Percentiles rank a stretch among this genome's conserved stretches.
Conservation (phyloP, 2,329 filamentous ascomycete species). For the Bipolaris gigantea region DNA sequence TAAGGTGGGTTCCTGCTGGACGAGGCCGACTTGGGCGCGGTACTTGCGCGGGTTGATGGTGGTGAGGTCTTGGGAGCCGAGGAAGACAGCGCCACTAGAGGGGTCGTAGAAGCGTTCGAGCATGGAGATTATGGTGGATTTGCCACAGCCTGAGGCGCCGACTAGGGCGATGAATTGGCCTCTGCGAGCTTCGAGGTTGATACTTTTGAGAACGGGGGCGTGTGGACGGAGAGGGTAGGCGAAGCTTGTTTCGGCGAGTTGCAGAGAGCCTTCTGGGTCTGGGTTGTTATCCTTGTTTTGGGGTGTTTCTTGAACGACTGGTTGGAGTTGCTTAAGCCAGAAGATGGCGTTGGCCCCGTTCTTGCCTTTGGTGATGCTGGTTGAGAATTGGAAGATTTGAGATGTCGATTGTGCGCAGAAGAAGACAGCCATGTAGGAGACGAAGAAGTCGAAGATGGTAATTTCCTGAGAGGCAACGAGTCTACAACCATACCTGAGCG, state of each 20-base stretch:
- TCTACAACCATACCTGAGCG: conserved; percentile 19
- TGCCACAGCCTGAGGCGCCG: conserved; percentile 79
- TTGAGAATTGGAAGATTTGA: conserved; percentile 8
- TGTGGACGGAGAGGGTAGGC: conserved; percentile 85
- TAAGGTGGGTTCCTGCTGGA: conserved; percentile 51
- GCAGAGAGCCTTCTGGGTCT: conserved; percentile 1
- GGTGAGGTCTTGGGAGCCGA: conserved; percentile 66
- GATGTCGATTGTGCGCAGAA: conserved; percentile 39
- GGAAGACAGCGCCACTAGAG: conserved; percentile 66
- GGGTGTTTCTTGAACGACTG: conserved; percentile 38
- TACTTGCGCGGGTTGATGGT: conserved; percentile 51
- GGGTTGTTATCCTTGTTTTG: conserved; percentile 11
- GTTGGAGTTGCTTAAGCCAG: conserved; percentile 42
- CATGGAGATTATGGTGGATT: conserved; percentile 87
- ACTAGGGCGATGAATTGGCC: conserved; percentile 58
- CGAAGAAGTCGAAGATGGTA: conserved; percentile 74
- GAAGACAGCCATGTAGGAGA: background rate
- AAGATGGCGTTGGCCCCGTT: conserved; percentile 66
- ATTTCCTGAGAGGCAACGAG: conserved; percentile 51
- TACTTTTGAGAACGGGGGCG: conserved; percentile 70
- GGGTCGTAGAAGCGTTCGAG: conserved; percentile 93
- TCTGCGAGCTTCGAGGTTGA: conserved; percentile 52
- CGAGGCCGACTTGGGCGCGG: conserved; percentile 68
- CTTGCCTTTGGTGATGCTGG: conserved; percentile 85
- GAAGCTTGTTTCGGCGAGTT: conserved; percentile 75